Base-by-base conservation (phyloP, 2,329 filamentous ascomycete species). In the Alternaria sp. region DNA sequence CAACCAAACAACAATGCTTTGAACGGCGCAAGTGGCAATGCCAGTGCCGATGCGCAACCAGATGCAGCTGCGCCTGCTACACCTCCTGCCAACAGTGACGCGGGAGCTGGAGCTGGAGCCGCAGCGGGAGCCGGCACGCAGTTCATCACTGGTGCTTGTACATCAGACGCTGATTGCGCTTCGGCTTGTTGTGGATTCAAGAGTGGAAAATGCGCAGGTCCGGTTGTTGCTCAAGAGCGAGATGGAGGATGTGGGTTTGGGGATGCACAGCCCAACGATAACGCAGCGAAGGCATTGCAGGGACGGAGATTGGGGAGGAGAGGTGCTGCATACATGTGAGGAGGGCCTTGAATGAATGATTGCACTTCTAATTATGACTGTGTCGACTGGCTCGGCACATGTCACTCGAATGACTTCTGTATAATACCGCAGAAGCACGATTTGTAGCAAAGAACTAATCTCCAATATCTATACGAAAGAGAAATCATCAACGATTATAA, bases 121-220 rank as follows among this genome's bases (percentile, higher is more conserved):
- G 32, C 39, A 38, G n/a, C 38, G 16, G 54, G 39, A 22, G 43
- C 62, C 16, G 77, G 71, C 32, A 75, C 64, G 4, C 78, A 80
- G 55, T 80, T 80, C 69, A 79, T 80, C 66, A 80, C 78, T 16
- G 78, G 78, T 2, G 54, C 71, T 7, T 80, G 78, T 48, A 63
- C 66, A 3, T 73, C 74, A 5, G 77, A 79, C 53, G 76, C 77
- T 5, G 77, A 80, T 58, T 80, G 78, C 48, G 76, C 75, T 4
- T 73, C 74, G 20, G 72, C 69, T 14, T 80, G 78, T 65, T 80
- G 78, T 62, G 77, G 74, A 1, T 76, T 76, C 57, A 72, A 73
- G 12, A 61, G 61, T 44, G 74, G 74, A 12, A 74, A 72, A 46
- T 75, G 72, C 52, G 72, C 72, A 4, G 74, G 78, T 3, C 60